Conservation (phyloP, 1,284 basidiomycete species). For the Singerocomus inundabilis region DNA sequence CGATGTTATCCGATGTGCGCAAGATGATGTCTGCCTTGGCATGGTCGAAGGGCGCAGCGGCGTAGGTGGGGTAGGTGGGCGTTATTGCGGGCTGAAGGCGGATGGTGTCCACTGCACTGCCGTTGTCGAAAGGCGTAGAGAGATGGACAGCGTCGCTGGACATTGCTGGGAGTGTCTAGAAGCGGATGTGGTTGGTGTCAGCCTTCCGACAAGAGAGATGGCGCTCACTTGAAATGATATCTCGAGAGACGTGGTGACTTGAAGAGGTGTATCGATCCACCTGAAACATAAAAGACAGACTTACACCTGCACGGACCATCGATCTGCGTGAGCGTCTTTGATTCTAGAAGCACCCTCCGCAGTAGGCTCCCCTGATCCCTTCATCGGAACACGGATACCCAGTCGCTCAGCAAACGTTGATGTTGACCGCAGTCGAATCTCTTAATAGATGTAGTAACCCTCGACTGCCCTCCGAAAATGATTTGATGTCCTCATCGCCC, state of each 20-base stretch:
- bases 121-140: no score
- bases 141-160: background rate
- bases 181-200: background rate
- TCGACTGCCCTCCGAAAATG: background rate
- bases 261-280: background rate
- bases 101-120: no score
- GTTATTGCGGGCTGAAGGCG: no score
- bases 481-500: background rate
- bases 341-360: background rate
- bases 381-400: background rate
- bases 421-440: background rate
- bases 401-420: background rate
- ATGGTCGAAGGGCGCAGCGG: constrained; percentile 25
- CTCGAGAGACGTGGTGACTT: background rate
- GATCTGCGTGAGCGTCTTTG: background rate
- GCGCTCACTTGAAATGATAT: background rate
- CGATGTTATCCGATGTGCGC: constrained; percentile 43
- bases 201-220: background rate
- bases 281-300: background rate
- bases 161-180: background rate
- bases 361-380: background rate
- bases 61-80: background rate
- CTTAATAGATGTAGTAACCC: background rate
- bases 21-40: constrained; percentile 25
- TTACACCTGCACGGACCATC: background rate